phyloP scores from a whole-genome alignment of 129 eudicot species.

The Saposhnikovia divaricata region DNA sequence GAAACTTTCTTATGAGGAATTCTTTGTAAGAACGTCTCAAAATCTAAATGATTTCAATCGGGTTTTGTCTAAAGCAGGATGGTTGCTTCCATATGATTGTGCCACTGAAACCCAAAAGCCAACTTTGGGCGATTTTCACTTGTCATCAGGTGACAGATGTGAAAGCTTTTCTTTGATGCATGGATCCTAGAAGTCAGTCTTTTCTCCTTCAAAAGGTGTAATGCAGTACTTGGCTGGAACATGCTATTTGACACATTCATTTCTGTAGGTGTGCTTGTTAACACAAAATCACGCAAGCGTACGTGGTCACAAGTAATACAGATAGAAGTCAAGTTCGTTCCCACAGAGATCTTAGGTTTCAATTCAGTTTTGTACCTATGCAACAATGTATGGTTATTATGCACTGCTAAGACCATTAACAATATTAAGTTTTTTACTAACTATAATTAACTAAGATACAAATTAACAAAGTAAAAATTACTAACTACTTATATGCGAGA shows the following conservation, averaged over 20 bases:
- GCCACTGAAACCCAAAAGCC: slow-evolving; percentile 14
- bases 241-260: slow-evolving; percentile 60
- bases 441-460: too few species aligned
- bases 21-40: slow-evolving; percentile 44
- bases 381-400: too few species aligned
- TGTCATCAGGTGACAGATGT: slow-evolving; percentile 40
- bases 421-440: too few species aligned
- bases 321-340: too few species aligned
- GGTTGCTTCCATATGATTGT: slow-evolving; percentile 30
- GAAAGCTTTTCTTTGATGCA: slow-evolving; percentile 54
- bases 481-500: too few species aligned
- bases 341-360: too few species aligned
- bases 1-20: slow-evolving; percentile 50
- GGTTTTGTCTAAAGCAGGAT: slow-evolving; percentile 40
- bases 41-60: slow-evolving; percentile 56
- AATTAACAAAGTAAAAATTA: too few species aligned
- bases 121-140: slow-evolving; percentile 50
- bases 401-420: too few species aligned
- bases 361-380: too few species aligned
- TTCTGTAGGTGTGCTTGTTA: slow-evolving; percentile 51
- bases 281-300: too few species aligned
- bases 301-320: too few species aligned
- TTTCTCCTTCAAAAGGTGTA: slow-evolving; percentile 56
- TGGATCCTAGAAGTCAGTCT: slow-evolving; percentile 53
- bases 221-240: slow-evolving; percentile 54